These are phyloP conservation scores for Talaromyces proteolyticus DNA, from an alignment of 495 filamentous ascomycete species.

Conservation along the genomic window DNA sequence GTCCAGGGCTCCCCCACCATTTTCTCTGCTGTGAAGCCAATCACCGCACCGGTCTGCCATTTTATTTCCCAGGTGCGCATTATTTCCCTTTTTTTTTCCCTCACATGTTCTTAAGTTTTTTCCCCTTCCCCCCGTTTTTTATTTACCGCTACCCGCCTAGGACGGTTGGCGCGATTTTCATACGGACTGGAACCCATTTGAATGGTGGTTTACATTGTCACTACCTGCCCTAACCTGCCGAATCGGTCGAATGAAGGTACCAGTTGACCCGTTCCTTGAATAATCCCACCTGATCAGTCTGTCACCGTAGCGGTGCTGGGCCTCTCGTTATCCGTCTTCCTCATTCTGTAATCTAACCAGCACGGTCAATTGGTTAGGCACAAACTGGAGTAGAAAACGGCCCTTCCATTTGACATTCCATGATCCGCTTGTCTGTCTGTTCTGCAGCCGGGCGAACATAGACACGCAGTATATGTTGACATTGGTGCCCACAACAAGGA, in stretches of 20 bases:
- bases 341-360: no score
- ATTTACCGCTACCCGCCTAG: background rate
- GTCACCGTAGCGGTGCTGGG: background rate
- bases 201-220: conserved; percentile 11
- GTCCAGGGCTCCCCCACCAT: conserved; percentile 14
- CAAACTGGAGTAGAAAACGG: background rate
- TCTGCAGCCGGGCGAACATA: no score
- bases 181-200: conserved; percentile 16
- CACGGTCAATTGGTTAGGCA: background rate
- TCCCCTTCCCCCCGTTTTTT: conserved; percentile 7
- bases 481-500: no score
- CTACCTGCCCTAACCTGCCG: conserved; percentile 4
- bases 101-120: conserved; percentile 8
- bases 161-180: no score
- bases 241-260: conserved; percentile 1
- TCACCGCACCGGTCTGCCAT: conserved; percentile 12
- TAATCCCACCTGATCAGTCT: background rate
- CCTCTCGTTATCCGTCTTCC: background rate
- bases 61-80: no score
- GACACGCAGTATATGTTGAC: no score
- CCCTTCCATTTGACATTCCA: no score
- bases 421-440: no score
- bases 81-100: conserved; percentile 1
- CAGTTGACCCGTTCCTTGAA: conserved; percentile 20
- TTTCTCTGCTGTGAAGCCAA: conserved; percentile 15